Base-by-base conservation (phyloP, 129 eudicot species). In the Artemisia annua region DNA sequence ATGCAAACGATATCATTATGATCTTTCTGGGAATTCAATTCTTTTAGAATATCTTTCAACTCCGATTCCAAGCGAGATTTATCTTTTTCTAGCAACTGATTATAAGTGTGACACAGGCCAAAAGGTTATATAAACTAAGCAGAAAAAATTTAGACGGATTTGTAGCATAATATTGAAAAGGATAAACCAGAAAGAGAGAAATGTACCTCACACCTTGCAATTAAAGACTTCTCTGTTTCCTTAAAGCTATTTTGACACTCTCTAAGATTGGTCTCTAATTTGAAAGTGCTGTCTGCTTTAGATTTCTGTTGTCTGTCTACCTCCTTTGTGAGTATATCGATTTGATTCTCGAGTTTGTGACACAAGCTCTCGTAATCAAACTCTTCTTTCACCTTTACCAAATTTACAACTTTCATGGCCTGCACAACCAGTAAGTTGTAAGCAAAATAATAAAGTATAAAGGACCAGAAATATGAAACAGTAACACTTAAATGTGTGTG, bases 381-480 rank as follows among this genome's bases (percentile, higher is more conserved):
- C 85, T 94, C 98, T 81, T 94, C 98, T 86, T 90, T 94, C 73
- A 90, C 73, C 83, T 88, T 94, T 71, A 94, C 92, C 54, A 83
- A 77, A 77, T 94, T 94, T 32, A 94, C 91, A 32, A 94, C 87
- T 87, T 90, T 94, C 97, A 90, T 94, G 71, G 98, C 98, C 98
- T 94, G 96, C 72, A 67, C 78, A 71, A 71, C 17, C 75, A 86
- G 72, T 16, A 79, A 65, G 49, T 78, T n/a, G 54, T 66, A 73
- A 51, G 69, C 64, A 28, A 44, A 11, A 43, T 30, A 28, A 56
- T 66, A 57, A 73, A 22, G 43, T 60, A 66, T 48, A 57, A 17
- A 58, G 20, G 22, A 46, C n/a, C 39, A 66, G 50, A 75, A 19
- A 48, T 58, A 67, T 10, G 50, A 48, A 54, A 17, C 48, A 18